Conservation (phyloP, 805 yeast genomes). For the Torulaspora quercuum region DNA sequence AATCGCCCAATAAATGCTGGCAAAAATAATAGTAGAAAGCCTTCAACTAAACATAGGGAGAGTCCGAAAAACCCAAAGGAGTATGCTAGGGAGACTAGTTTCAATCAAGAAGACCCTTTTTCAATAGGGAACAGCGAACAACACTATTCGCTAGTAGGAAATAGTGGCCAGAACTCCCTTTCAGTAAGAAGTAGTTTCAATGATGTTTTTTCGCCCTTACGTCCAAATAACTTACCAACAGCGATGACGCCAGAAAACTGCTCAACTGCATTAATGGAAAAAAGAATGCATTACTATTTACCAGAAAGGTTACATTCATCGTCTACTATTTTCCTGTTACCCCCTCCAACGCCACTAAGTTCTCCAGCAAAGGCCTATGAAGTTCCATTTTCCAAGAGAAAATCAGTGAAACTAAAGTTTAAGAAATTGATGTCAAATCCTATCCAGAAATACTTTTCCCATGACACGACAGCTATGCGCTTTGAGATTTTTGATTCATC, state of each 20-base stretch:
- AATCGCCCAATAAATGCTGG: too few species aligned
- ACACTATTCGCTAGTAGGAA: too few species aligned
- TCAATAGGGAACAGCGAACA: too few species aligned
- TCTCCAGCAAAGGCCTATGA: constrained; percentile 10
- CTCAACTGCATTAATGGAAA: not conserved
- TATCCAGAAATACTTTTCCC: constrained; percentile 3
- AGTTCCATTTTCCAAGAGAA: constrained; percentile 5
- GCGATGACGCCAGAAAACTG: constrained; percentile 14
- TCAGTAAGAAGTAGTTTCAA: constrained; percentile 3
- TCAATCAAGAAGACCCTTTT: too few species aligned
- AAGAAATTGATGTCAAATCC: constrained; percentile 10
- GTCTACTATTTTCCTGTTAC: constrained; percentile 8
- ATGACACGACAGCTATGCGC: constrained; percentile 1
- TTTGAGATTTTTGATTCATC: constrained; percentile 14
- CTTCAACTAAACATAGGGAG: too few species aligned
- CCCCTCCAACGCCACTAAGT: constrained; percentile 15
- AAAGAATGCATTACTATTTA: not conserved
- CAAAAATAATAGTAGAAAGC: too few species aligned
- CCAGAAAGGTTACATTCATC: not conserved
- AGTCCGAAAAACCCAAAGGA: not conserved
- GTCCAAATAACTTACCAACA: constrained; percentile 13
- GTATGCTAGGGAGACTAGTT: too few species aligned
- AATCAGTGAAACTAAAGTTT: constrained; percentile 8
- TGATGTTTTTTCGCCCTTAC: constrained; percentile 14
- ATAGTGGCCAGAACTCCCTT: too few species aligned